phyloP scores from a whole-genome alignment of 345 rosid species.

The Lepidium sativum region DNA sequence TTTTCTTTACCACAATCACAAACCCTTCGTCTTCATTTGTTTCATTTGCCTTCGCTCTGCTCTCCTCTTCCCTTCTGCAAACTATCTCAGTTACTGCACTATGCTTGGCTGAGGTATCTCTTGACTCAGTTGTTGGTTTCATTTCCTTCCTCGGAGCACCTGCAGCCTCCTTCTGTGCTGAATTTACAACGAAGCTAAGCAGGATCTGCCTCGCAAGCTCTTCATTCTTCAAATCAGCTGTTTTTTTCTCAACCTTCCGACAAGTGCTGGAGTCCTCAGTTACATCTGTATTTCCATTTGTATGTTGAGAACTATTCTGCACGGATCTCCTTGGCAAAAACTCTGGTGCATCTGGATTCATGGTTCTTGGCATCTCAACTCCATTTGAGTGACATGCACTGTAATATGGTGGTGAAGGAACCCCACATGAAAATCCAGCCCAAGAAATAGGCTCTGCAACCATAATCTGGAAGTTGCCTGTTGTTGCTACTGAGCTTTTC shows the following conservation, averaged over 20 bases:
- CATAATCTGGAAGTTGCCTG: constrained; percentile 38
- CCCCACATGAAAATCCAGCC: constrained; percentile 42
- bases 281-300: constrained; percentile 6
- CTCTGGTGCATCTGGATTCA: constrained; percentile 97
- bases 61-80: constrained; percentile 37
- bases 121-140: constrained; percentile 18
- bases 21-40: constrained; percentile 55
- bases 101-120: constrained; percentile 43
- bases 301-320: constrained; percentile 28
- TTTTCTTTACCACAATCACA: constrained; percentile 44
- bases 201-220: constrained; percentile 70
- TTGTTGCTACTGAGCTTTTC: constrained; percentile 39
- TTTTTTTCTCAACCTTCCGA: constrained; percentile 10
- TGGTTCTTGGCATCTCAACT: constrained; percentile 54
- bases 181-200: constrained; percentile 63
- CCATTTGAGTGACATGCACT: constrained; percentile 40
- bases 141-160: constrained; percentile 21
- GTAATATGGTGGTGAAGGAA: constrained; percentile 38
- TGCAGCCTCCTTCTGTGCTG: constrained; percentile 43
- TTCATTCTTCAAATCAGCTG: constrained; percentile 25
- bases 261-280: not conserved
- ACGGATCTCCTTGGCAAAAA: constrained; percentile 64
- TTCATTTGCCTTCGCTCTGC: constrained; percentile 21
- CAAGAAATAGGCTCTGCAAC: constrained; percentile 59
- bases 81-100: constrained; percentile 45